Conservation (phyloP, 116 monocot species). For the Zostera marina region DNA sequence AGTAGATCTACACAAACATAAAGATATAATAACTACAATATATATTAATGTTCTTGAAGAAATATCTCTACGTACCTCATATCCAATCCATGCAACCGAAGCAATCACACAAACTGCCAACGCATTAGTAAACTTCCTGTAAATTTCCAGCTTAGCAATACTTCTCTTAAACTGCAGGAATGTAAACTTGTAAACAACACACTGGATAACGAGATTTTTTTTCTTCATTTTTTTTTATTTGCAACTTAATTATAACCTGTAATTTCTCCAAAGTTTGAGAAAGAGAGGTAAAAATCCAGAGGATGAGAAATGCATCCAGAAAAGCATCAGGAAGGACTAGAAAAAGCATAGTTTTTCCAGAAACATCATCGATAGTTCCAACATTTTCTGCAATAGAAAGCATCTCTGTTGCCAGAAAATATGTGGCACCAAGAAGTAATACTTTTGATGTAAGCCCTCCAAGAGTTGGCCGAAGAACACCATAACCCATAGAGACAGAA, state of each 20-base stretch:
- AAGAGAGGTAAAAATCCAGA: conserved; percentile 97
- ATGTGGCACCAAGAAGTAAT: conserved; percentile 76
- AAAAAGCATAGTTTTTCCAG: conserved; percentile 75
- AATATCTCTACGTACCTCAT: conserved; percentile 46
- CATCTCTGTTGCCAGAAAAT: conserved; percentile 80
- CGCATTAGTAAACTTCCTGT: conserved; percentile 93
- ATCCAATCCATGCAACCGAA: conserved; percentile 93
- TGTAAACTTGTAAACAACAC: neutral
- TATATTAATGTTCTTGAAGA: neutral
- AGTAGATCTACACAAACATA: conserved; percentile 43
- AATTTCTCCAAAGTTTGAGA: conserved; percentile 75
- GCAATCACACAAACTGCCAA: conserved; percentile 73
- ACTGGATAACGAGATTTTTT: neutral
- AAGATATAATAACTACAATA: no score
- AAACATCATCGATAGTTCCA: conserved; percentile 85
- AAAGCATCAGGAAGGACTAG: conserved; percentile 89
- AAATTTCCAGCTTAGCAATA: conserved; percentile 78
- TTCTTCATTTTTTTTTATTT: neutral
- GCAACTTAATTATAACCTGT: conserved; percentile 33
- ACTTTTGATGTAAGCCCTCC: conserved; percentile 95
- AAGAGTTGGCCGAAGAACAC: conserved; percentile 84
- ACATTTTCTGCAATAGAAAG: conserved; percentile 86
- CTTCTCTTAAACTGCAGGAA: conserved; percentile 47
- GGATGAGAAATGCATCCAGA: conserved; percentile 75
- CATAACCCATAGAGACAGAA: conserved; percentile 87